A percentile compares a stretch with the other conserved stretches of the same genome.
These are phyloP conservation scores for Sphaerostilbella broomeana DNA, from an alignment of 2,329 filamentous ascomycete species.

Conservation along the genomic window DNA sequence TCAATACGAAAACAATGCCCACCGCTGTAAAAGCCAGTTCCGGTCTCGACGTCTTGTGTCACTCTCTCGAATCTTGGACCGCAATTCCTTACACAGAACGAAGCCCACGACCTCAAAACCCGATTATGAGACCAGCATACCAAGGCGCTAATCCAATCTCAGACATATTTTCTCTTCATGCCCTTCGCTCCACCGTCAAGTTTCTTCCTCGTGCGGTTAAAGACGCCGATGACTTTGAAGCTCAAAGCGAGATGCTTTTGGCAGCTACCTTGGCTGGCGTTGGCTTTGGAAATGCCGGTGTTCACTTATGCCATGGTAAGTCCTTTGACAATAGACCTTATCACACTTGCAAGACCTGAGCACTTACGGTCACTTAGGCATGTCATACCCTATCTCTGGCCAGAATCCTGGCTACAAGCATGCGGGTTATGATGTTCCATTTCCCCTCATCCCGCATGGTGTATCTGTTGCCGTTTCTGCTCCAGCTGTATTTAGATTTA, in stretches of 20 bases:
- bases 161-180: slow-evolving; percentile 90
- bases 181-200: slow-evolving; percentile 76
- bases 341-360: background rate
- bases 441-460: slow-evolving; percentile 86
- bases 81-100: slow-evolving; percentile 91
- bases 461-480: slow-evolving; percentile 92
- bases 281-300: slow-evolving; percentile 94
- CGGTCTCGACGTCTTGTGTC: slow-evolving; percentile 90
- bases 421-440: slow-evolving; percentile 69
- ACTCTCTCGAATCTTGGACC: slow-evolving; percentile 94
- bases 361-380: slow-evolving; percentile 46
- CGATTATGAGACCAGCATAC: slow-evolving; percentile 85
- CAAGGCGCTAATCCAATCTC: slow-evolving; percentile 97
- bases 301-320: slow-evolving; percentile 65
- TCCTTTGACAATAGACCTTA: too few relatives aligned
- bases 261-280: slow-evolving; percentile 91
- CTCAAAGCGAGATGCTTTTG: slow-evolving; percentile 91
- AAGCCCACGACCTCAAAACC: slow-evolving; percentile 76
- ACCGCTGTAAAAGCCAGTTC: slow-evolving; percentile 86
- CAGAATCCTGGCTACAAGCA: slow-evolving; percentile 90
- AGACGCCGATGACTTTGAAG: slow-evolving; percentile 86
- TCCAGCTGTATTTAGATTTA: slow-evolving; percentile 91
- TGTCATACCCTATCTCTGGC: slow-evolving; percentile 95
- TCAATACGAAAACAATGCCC: slow-evolving; percentile 96
- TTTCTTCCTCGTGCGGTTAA: slow-evolving; percentile 83